Percentiles rank a stretch among this genome's conserved stretches.
phyloP scores from a whole-genome alignment of 2,329 filamentous ascomycete species.

The Coleophoma eucalyptorum region DNA sequence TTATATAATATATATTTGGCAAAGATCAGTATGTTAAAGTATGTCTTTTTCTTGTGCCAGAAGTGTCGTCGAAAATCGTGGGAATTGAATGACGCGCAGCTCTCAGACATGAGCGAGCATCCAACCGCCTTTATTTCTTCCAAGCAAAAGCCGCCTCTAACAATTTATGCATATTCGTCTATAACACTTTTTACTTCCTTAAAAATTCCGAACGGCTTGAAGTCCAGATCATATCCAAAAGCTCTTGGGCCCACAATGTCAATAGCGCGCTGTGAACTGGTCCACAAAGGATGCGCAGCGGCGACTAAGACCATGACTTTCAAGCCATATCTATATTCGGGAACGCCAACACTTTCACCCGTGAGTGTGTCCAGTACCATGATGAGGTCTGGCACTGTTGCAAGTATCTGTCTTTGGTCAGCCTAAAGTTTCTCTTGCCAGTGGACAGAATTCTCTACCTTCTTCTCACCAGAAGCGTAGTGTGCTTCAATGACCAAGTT shows the following conservation, averaged over 20 bases:
- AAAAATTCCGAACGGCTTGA: slow-evolving; percentile 42
- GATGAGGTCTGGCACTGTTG: slow-evolving; percentile 44
- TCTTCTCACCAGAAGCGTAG: slow-evolving; percentile 21
- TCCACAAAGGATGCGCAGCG: neutral
- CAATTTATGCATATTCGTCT: slow-evolving; percentile 33
- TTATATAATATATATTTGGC: too few relatives aligned
- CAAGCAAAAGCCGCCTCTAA: neutral
- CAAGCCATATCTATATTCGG: neutral
- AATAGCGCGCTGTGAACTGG: neutral
- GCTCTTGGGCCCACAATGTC: neutral
- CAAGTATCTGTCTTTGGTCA: slow-evolving; percentile 20
- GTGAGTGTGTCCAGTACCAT: neutral
- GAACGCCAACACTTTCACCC: neutral
- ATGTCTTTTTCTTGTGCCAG: too few relatives aligned
- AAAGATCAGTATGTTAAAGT: too few relatives aligned
- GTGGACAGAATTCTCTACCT: neutral
- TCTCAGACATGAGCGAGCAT: too few relatives aligned
- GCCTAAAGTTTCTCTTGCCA: neutral
- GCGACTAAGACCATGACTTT: neutral
- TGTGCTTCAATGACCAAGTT: slow-evolving; percentile 32
- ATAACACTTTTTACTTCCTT: slow-evolving; percentile 50
- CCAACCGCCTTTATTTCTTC: too few relatives aligned
- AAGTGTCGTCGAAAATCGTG: too few relatives aligned
- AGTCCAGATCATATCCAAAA: slow-evolving; percentile 1
- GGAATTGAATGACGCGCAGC: too few relatives aligned